Evolutionary conservation across 1,284 basidiomycete genomes (phyloP), one percentile per base, ranked within the genome.

Genomic region (Naganishia liquefaciens): DNA sequence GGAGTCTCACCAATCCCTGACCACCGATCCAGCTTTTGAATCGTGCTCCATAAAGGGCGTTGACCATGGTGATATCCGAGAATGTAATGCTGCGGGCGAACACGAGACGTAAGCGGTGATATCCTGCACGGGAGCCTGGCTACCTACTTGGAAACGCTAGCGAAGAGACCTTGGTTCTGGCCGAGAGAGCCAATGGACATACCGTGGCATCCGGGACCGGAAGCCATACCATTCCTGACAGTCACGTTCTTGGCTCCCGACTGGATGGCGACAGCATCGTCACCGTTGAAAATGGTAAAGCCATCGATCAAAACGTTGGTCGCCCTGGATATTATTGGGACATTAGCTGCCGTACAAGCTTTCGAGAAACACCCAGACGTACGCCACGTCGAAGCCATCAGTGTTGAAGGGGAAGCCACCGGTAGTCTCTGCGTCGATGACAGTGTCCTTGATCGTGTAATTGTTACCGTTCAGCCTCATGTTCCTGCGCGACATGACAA

Each of bases 361-460:
- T n/a, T n/a, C 33, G 33, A 37, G 13, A 37, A 37, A 33, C 10
- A 3, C 9, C 11, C n/a, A n/a, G 10, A 64, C 63, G 33, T 28
- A 65, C 64, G 39, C 49, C 44, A 82, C 71, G 68, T 82, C 82
- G 69, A 82, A 80, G 25, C 81, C 81, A 72, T 77, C 74, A 77
- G 81, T 82, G 68, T 83, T 83, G 74, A 83, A 82, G 2, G 82
- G 81, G 74, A 82, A 82, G 64, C 80, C 81, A 57, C 80, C 80
- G 28, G 79, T 74, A 4, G 81, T 80, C 53, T 73, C 72, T 2
- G 82, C 82, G 64, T 82, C 81, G 30, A 83, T 79, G 64, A 80
- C 81, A 52, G 81, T 80, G 70, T 83, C 78, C 65, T 79, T 74
- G 21, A 83, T 79, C 37, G 74, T 76, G 52, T 82, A 76, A 66